Evolutionary conservation across 176 grass and related monocot genomes (phyloP).

Genomic region (Paspalum notatum): DNA sequence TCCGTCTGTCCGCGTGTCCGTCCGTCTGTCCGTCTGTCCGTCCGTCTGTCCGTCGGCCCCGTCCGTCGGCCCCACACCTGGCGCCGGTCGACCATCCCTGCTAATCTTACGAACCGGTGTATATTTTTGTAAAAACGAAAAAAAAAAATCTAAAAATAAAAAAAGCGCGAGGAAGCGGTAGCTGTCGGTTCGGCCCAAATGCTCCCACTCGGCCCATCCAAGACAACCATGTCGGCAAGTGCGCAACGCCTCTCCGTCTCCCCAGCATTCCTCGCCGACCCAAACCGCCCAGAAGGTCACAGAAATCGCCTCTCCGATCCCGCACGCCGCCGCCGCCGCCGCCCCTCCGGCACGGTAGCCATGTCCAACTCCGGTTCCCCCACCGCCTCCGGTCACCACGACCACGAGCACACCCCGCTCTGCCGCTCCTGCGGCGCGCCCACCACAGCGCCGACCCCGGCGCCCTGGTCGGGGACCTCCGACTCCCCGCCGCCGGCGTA

Average conservation of each 20-base stretch:
- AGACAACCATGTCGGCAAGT: conserved; percentile 1
- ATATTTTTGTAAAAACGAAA: too few species aligned
- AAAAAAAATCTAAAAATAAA: too few species aligned
- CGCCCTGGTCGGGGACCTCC: conserved; percentile 55
- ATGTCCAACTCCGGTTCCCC: conserved; percentile 59
- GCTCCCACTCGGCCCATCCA: not conserved
- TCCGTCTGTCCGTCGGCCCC: too few species aligned
- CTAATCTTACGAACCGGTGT: too few species aligned
- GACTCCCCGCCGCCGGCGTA: conserved; percentile 85
- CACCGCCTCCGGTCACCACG: conserved; percentile 15
- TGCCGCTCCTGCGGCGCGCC: conserved; percentile 57
- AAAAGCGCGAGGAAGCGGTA: too few species aligned
- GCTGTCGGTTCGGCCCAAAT: not conserved
- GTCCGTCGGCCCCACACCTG: too few species aligned
- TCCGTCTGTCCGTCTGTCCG: too few species aligned
- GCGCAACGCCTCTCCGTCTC: not conserved
- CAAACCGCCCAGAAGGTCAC: not conserved
- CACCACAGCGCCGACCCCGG: conserved; percentile 44
- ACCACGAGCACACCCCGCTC: conserved; percentile 38
- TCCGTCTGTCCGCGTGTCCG: too few species aligned
- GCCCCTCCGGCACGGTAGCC: conserved; percentile 19
- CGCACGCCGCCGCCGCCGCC: not conserved
- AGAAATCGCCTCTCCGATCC: conserved; percentile 22
- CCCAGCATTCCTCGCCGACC: conserved; percentile 8
- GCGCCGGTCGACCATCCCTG: too few species aligned